Conservation (phyloP, 805 yeast species). For the Teunomyces cretensis region DNA sequence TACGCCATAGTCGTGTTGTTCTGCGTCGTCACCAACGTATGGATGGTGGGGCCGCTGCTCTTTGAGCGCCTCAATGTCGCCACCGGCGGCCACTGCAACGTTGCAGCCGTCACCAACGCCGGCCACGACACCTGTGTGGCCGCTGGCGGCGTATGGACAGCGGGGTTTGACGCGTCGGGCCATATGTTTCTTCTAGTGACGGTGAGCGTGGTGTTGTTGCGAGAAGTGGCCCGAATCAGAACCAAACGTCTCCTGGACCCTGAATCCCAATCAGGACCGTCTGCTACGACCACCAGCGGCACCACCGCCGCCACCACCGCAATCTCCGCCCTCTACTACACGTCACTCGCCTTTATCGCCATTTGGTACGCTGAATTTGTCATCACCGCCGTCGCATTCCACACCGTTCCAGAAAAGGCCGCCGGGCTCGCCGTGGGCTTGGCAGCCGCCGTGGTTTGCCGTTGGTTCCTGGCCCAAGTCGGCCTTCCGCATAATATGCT, state of each 20-base stretch:
- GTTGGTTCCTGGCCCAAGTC: neutral
- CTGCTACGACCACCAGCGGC: too few species aligned
- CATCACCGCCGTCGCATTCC: constrained; percentile 50
- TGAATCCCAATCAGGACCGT: too few species aligned
- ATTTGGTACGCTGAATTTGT: constrained; percentile 42
- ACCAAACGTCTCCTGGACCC: too few species aligned
- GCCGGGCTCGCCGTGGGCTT: constrained; percentile 44
- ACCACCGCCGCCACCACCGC: too few species aligned
- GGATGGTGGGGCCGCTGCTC: constrained; percentile 37
- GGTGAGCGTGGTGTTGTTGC: constrained; percentile 37
- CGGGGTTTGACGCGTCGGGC: constrained; percentile 56
- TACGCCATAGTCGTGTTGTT: constrained; percentile 12
- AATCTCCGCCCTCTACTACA: neutral
- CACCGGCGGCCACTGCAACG: constrained; percentile 26
- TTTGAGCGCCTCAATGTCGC: constrained; percentile 25
- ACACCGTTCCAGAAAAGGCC: constrained; percentile 46
- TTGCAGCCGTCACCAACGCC: constrained; percentile 10
- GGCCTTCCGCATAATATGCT: neutral
- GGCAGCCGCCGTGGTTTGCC: constrained; percentile 20
- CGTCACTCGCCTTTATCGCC: constrained; percentile 15
- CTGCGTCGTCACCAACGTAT: constrained; percentile 15
- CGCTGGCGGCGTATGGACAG: constrained; percentile 40
- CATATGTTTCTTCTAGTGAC: constrained; percentile 49
- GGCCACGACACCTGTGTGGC: constrained; percentile 8
- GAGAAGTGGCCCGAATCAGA: constrained; percentile 1